Conservation (phyloP, 2,329 filamentous ascomycete genomes). For the Colletotrichum sp. region DNA sequence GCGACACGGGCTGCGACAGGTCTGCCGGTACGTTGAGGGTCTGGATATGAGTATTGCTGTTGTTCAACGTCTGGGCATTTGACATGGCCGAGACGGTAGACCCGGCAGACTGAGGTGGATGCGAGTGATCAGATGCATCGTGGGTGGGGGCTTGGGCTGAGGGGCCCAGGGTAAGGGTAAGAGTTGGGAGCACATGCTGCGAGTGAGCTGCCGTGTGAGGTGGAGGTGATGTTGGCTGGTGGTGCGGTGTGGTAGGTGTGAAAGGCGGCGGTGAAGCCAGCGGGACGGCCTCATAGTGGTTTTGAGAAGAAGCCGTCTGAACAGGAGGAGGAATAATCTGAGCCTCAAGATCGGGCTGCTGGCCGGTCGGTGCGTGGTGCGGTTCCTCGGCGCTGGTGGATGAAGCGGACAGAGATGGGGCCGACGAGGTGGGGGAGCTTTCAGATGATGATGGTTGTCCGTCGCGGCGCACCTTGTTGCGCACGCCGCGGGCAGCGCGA, state of each 20-base stretch:
- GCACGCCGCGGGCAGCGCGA: conserved; percentile 13
- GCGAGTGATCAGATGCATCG: background rate
- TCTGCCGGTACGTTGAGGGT: conserved; percentile 5
- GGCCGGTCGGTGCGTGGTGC: background rate
- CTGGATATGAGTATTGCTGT: background rate
- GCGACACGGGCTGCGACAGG: conserved; percentile 3
- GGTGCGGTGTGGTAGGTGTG: background rate
- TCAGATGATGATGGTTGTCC: background rate
- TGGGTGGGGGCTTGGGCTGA: conserved; percentile 14
- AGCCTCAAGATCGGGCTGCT: conserved; percentile 16
- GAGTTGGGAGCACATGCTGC: conserved; percentile 1
- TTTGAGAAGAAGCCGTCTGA: background rate
- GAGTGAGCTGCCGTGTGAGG: background rate
- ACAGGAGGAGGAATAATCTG: conserved; percentile 1
- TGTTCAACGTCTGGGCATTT: conserved; percentile 1
- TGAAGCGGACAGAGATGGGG: conserved; percentile 15
- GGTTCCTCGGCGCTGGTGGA: conserved; percentile 15
- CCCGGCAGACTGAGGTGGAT: background rate
- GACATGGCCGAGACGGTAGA: background rate
- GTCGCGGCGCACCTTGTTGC: conserved; percentile 6
- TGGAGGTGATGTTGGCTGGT: background rate
- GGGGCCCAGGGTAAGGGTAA: conserved; percentile 4
- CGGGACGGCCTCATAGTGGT: conserved; percentile 4
- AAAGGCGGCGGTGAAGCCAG: conserved; percentile 9
- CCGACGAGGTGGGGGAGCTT: background rate